Evolutionary conservation across 352 stramenopile species (phyloP).

Genomic region (Phytophthora capsici): DNA sequence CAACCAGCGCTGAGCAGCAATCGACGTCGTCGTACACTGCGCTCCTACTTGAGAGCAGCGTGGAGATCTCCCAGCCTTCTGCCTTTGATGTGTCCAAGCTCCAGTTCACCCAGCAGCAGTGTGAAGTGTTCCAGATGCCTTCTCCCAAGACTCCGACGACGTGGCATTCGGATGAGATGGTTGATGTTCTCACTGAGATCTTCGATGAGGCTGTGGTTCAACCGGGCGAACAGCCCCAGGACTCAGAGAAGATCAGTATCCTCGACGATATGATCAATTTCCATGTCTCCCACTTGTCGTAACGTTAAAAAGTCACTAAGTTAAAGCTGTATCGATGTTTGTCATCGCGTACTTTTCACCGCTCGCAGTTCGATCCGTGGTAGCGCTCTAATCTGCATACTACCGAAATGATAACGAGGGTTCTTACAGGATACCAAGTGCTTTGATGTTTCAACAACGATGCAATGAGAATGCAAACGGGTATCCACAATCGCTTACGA

Average conservation of each 20-base stretch:
- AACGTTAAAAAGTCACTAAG: constrained; percentile 23
- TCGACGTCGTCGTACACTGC: constrained; percentile 28
- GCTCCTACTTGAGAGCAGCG: constrained; percentile 27
- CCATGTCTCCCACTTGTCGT: constrained; percentile 47
- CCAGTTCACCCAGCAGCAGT: constrained; percentile 10
- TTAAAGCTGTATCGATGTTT: constrained; percentile 24
- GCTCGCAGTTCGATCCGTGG: constrained; percentile 21
- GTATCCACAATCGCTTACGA: constrained; percentile 19
- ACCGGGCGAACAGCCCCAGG: constrained; percentile 11
- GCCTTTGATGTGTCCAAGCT: constrained; percentile 25
- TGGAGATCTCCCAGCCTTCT: constrained; percentile 21
- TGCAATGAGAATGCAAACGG: not conserved
- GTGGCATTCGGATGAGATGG: constrained; percentile 33
- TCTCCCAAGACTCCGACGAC: constrained; percentile 20
- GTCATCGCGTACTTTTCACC: constrained; percentile 21
- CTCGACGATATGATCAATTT: constrained; percentile 62
- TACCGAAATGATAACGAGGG: constrained; percentile 5
- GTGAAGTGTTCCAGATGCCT: constrained; percentile 7
- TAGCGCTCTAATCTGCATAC: constrained; percentile 15
- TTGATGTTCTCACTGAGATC: constrained; percentile 42
- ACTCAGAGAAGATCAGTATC: constrained; percentile 33
- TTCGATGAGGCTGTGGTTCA: constrained; percentile 42
- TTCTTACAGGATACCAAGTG: not conserved
- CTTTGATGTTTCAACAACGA: constrained; percentile 5
- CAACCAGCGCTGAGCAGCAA: constrained; percentile 35